A percentile compares a stretch with the other conserved stretches of the same genome.
Conservation (phyloP, 2,329 filamentous ascomycete genomes). For the Ophiostoma angusticollis region DNA sequence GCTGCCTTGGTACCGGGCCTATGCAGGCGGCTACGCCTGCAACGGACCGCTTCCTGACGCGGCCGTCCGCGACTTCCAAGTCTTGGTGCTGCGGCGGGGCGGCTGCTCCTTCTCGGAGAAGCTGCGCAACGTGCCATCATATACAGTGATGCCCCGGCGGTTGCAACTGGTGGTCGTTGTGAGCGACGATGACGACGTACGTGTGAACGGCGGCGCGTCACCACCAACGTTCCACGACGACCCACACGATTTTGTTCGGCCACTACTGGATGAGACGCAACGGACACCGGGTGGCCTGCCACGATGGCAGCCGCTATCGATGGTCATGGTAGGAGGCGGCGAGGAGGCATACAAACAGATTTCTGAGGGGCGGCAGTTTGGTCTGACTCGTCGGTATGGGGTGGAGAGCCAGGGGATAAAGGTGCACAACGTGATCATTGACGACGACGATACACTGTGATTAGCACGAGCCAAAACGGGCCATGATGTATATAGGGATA, state of each 20-base stretch:
- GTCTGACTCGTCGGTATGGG: slow-evolving; percentile 64
- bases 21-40: slow-evolving; percentile 59
- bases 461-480: neutral
- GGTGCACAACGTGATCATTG: slow-evolving; percentile 66
- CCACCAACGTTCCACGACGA: slow-evolving; percentile 19
- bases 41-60: slow-evolving; percentile 39
- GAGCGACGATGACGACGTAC: slow-evolving; percentile 38
- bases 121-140: slow-evolving; percentile 70
- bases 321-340: slow-evolving; percentile 72
- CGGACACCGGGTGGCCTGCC: slow-evolving; percentile 55
- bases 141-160: slow-evolving; percentile 42
- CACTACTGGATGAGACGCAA: slow-evolving; percentile 65
- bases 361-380: slow-evolving; percentile 50
- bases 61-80: slow-evolving; percentile 47
- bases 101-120: slow-evolving; percentile 78
- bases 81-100: slow-evolving; percentile 73
- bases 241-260: slow-evolving; percentile 31
- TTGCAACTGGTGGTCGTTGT: slow-evolving; percentile 77
- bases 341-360: slow-evolving; percentile 53
- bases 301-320: slow-evolving; percentile 59
- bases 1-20: slow-evolving; percentile 58
- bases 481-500: neutral
- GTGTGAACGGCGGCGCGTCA: slow-evolving; percentile 10
- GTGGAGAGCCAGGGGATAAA: slow-evolving; percentile 69
- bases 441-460: slow-evolving; percentile 19